Base-by-base conservation (phyloP, 352 stramenopile genomes). In the Globisporangium iwayamae region DNA sequence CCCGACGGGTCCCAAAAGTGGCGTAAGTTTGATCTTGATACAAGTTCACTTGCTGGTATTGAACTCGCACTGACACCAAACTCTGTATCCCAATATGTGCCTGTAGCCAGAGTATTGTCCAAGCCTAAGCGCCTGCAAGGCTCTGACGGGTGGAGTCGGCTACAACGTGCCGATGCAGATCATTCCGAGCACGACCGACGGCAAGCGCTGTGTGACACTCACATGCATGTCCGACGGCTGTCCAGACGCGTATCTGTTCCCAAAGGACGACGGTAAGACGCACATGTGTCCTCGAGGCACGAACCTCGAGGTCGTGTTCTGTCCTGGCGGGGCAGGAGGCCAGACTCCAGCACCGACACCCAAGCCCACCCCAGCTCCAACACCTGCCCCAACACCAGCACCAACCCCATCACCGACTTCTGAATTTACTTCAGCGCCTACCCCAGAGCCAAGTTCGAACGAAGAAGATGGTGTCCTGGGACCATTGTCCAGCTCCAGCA, bases 91-190 rank as follows among this genome's bases (percentile, higher is more conserved):
- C 4, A n/a, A 48, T 16, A 22, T 16, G 8, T 41, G 3, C 47
- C 1, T 20, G 41, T 48, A 88, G 77, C 82, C 84, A 0, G 73
- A 73, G 11, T 77, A 83, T 54, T 93, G 84, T 66, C 1, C 28
- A 2, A 87, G 64, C 56, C 65, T 88, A 6, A 66, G 67, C 11
- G 72, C 45, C 0, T 93, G 84, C 61, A 90, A 90, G 75, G 67
- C 69, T 20, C 34, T 75, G 20, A 92, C 81, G 0, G 83, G 83
- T 9, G 80, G 76, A 50, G 67, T 79, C 1, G 80, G 81, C 41
- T 93, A 83, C 58, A 93, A 91, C 62, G 61, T 75, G 25, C 56
- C 81, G 50, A 89, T 93, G 72, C 73, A 84, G 68, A 89, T 93
- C 62, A 65, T 72, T 0, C 79, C 81, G 0, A 71, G 65, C 53